Conservation (phyloP, 2,329 filamentous ascomycete genomes). For the Penicillium hesseltinei region DNA sequence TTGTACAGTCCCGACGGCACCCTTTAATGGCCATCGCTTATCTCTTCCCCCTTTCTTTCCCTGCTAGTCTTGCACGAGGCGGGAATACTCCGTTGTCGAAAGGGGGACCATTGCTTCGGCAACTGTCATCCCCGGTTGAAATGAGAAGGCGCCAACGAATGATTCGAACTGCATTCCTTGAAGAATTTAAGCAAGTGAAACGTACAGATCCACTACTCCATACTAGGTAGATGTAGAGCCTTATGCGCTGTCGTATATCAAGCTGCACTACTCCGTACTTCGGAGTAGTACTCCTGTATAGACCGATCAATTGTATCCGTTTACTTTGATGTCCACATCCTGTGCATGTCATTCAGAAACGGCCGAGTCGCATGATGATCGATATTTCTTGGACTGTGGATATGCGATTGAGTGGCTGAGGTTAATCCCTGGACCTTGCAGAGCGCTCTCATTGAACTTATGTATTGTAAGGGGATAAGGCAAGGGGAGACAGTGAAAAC, state of each 20-base stretch:
- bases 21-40: slow-evolving; percentile 4
- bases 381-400: background rate
- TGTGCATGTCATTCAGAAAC: slow-evolving; percentile 17
- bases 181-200: background rate
- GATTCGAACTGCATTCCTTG: slow-evolving; percentile 5
- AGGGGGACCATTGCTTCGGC: slow-evolving; percentile 11
- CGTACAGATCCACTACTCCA: background rate
- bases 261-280: background rate
- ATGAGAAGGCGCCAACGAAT: background rate
- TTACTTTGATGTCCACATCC: slow-evolving; percentile 1
- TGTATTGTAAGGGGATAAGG: slow-evolving; percentile 16
- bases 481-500: slow-evolving; percentile 17
- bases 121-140: slow-evolving; percentile 5
- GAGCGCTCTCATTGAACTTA: background rate
- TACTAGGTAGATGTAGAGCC: background rate
- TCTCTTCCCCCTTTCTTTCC: slow-evolving; percentile 5
- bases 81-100: slow-evolving; percentile 9
- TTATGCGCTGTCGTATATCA: slow-evolving; percentile 1
- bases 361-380: slow-evolving; percentile 21
- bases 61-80: slow-evolving; percentile 9
- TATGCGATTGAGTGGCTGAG: slow-evolving; percentile 13
- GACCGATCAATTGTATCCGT: background rate
- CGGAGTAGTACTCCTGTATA: background rate
- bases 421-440: slow-evolving; percentile 19
- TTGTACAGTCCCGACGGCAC: slow-evolving; percentile 14